Conservation (phyloP, 2,329 filamentous ascomycete species). For the Neospermospora avenae region DNA sequence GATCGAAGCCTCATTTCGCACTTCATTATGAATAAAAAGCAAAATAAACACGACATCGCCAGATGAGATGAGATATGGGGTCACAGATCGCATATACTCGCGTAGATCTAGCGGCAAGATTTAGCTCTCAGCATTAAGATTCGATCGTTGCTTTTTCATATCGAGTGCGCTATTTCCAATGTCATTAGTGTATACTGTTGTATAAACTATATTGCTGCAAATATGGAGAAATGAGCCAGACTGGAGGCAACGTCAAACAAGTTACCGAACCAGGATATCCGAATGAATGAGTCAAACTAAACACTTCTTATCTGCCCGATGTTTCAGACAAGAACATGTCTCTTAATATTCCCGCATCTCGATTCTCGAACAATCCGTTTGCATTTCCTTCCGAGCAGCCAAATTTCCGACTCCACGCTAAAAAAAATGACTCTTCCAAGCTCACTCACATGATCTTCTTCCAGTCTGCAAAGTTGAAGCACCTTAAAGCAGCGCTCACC, state of each 20-base stretch:
- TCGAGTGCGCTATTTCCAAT: too few species aligned
- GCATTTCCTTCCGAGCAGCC: neutral
- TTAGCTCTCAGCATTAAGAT: neutral
- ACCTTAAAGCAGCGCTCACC: neutral
- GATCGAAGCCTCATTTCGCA: too few species aligned
- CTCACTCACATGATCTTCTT: too few species aligned
- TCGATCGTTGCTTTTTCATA: too few species aligned
- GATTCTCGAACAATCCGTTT: neutral
- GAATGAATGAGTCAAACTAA: neutral
- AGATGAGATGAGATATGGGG: neutral
- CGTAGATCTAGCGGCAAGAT: neutral
- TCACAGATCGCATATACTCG: slow-evolving; percentile 5
- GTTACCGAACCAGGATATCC: neutral
- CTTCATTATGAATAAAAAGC: neutral
- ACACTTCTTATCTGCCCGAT: too few species aligned
- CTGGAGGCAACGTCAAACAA: neutral
- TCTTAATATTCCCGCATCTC: neutral
- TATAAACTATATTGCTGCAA: neutral
- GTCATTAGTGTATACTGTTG: too few species aligned
- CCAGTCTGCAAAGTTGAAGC: too few species aligned
- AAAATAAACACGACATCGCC: neutral
- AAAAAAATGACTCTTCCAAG: too few species aligned
- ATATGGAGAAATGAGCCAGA: neutral
- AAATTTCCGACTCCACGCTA: too few species aligned
- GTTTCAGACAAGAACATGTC: neutral